These are phyloP conservation scores for Citrus sinensis DNA, from an alignment of 345 rosid genomes.

Conservation along the genomic window DNA sequence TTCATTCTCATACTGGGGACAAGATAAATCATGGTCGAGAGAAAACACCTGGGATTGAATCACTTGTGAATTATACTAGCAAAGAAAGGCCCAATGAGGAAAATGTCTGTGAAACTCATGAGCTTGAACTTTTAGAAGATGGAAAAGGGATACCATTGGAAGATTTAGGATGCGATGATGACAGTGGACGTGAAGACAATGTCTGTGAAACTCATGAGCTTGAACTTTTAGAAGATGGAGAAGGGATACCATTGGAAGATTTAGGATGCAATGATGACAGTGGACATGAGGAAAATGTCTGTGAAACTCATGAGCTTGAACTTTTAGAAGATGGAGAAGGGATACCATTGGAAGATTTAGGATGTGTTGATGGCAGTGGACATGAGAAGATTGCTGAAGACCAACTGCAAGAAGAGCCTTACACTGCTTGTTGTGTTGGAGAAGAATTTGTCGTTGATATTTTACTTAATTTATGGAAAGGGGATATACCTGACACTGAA, in stretches of 20 bases:
- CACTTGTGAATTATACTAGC: not conserved
- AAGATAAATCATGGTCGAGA: not conserved
- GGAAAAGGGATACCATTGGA: conserved; percentile 12
- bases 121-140: conserved; percentile 1
- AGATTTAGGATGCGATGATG: conserved; percentile 7
- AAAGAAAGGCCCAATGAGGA: not conserved
- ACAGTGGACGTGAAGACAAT: not conserved
- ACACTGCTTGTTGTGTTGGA: too few species aligned
- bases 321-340: conserved; percentile 10
- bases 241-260: conserved; percentile 10
- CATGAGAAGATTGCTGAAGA: not conserved
- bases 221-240: conserved; percentile 9
- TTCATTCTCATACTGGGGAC: not conserved
- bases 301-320: not conserved
- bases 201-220: not conserved
- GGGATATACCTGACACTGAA: not conserved
- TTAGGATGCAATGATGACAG: conserved; percentile 6
- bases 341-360: conserved; percentile 2
- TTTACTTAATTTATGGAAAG: too few species aligned
- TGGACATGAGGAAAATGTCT: not conserved
- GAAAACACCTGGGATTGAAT: not conserved
- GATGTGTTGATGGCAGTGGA: conserved; percentile 7
- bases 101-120: not conserved
- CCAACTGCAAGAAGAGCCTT: too few species aligned
- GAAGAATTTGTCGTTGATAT: too few species aligned